Base-by-base conservation (phyloP, 805 yeast genomes). In the Yamadazyma kitorensis region DNA sequence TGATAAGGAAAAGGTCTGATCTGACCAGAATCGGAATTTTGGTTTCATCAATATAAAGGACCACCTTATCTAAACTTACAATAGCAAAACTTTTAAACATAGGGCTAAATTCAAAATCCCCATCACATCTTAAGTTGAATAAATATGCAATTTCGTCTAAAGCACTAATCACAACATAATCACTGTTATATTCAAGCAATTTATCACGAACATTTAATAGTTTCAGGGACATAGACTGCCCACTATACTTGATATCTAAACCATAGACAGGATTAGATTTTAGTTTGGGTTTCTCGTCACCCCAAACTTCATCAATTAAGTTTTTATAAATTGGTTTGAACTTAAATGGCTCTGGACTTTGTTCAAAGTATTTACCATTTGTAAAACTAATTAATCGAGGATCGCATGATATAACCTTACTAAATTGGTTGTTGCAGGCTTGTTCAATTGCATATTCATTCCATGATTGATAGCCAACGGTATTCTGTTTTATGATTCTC, bases 61-160 rank as follows among this genome's bases (percentile, higher is more conserved):
- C 50, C 2, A 79, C 74, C 3, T 50, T 46, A 3, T 64, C 46
- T 17, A 37, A 24, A 5, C 59, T 48, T 13, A 69, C 41, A 1
- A 74, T 52, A 2, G 76, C 64, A 48, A 79, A 84, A 4, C 89
- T 68, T 58, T 78, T 86, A 55, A 91, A 93, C 2, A 88, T 89
- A 0, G 98, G 97, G 49, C 82, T 82, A 53, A 72, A 91, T 3
- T 80, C 81, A 40, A 93, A 81, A 54, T 91, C 98, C 13, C 72
- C 40, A 30, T 59, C 74, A 5, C 89, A 86, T 45, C 98, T 76
- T 34, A 75, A 52, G 43, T 74, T 74, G 38, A 74, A 52, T 27
- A 88, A 61, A 96, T 96, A 89, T 5, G 95, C 93, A 37, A 88
- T 76, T 49, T 89, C 96, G 61, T 91, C 97, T 34, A 89, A 61